A percentile compares a stretch with the other conserved stretches of the same genome.
Conservation (phyloP, 192 early-diverging fungal genomes). For the Coemansia aciculifera region DNA sequence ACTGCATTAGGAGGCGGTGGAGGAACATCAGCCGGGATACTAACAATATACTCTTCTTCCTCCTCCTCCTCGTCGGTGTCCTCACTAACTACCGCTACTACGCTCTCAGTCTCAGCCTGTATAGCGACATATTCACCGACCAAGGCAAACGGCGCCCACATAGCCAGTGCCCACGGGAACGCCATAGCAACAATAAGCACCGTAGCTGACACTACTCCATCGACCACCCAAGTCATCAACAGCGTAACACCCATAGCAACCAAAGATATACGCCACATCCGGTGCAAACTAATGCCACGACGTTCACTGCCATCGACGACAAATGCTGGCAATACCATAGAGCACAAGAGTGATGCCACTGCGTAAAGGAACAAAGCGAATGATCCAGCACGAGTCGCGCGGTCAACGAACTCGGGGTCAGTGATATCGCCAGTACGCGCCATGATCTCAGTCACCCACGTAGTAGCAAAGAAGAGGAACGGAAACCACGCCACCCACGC, state of each 20-base stretch:
- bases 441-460: constrained; percentile 52
- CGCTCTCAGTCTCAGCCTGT: constrained; percentile 3
- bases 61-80: constrained; percentile 3
- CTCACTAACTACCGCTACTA: neutral
- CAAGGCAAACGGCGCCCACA: constrained; percentile 93
- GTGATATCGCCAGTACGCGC: constrained; percentile 26
- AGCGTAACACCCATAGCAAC: constrained; percentile 66
- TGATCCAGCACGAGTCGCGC: constrained; percentile 80
- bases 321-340: constrained; percentile 37
- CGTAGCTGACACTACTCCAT: constrained; percentile 61
- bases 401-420: constrained; percentile 51
- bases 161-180: constrained; percentile 81
- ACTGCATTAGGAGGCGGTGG: constrained; percentile 3
- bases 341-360: constrained; percentile 64
- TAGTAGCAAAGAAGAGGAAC: constrained; percentile 86
- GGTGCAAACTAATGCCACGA: constrained; percentile 18
- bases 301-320: constrained; percentile 18
- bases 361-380: constrained; percentile 85
- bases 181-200: constrained; percentile 71
- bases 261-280: constrained; percentile 73
- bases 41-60: constrained; percentile 31
- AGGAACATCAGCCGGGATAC: constrained; percentile 12
- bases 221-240: constrained; percentile 66
- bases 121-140: constrained; percentile 66
- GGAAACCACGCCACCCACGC: constrained; percentile 99